These are phyloP conservation scores for Samsoniella hepiali DNA, from an alignment of 2,329 filamentous ascomycete species.

Conservation along the genomic window DNA sequence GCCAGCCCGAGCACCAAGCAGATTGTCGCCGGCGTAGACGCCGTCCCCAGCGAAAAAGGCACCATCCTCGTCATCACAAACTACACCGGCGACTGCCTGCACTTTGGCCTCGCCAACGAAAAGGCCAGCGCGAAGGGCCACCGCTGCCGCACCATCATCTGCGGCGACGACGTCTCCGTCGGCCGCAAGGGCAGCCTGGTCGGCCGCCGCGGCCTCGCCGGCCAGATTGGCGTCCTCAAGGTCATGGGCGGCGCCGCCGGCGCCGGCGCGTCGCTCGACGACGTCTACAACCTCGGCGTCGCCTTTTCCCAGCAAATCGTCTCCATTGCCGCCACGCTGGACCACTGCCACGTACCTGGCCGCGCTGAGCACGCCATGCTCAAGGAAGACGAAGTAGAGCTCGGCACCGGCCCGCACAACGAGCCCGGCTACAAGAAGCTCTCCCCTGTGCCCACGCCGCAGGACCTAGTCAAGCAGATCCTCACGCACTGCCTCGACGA, in stretches of 20 bases:
- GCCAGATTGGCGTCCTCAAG: conserved; percentile 59
- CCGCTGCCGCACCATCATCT: conserved; percentile 55
- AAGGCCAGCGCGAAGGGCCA: conserved; percentile 54
- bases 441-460: conserved; percentile 47
- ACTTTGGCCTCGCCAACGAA: conserved; percentile 58
- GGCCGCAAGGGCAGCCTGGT: conserved; percentile 56
- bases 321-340: conserved; percentile 56
- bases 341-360: conserved; percentile 59
- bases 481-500: conserved; percentile 59
- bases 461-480: conserved; percentile 54
- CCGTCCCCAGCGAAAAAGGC: conserved; percentile 52
- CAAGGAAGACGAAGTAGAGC: conserved; percentile 50
- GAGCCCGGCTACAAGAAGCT: conserved; percentile 60
- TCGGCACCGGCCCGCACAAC: conserved; percentile 67
- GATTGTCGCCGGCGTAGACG: conserved; percentile 56
- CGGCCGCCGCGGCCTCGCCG: conserved; percentile 59
- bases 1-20: conserved; percentile 62
- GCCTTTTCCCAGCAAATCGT: conserved; percentile 51
- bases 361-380: conserved; percentile 48
- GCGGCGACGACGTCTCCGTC: conserved; percentile 64
- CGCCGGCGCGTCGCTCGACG: conserved; percentile 45
- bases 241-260: conserved; percentile 51
- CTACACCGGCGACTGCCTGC: conserved; percentile 62
- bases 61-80: conserved; percentile 62
- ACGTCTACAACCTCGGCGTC: conserved; percentile 48